Evolutionary conservation across 306 rosid genomes (phyloP).

Genomic region (Erythrophleum fordii): DNA sequence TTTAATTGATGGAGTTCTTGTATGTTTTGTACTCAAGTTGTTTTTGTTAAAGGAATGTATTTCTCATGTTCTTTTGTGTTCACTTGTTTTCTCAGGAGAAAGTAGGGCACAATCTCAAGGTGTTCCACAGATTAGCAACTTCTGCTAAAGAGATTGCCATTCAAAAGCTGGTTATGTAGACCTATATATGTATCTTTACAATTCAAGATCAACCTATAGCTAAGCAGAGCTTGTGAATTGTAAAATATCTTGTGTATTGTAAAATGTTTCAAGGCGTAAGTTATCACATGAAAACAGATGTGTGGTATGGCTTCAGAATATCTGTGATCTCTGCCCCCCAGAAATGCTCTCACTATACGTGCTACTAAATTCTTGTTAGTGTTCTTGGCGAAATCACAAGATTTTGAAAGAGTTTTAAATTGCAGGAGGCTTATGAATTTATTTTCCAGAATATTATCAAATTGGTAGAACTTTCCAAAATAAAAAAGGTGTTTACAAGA

Average conservation of each 20-base stretch:
- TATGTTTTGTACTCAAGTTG: neutral
- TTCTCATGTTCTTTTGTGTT: neutral
- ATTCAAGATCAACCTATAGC: no score
- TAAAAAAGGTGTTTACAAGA: no score
- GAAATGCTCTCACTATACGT: neutral
- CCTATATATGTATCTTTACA: neutral
- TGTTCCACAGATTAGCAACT: constrained; percentile 76
- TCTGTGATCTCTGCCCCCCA: neutral
- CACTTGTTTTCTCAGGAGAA: constrained; percentile 63
- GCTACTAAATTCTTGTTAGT: neutral
- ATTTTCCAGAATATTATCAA: no score
- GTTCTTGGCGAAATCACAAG: neutral
- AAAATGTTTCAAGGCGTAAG: neutral
- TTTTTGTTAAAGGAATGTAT: constrained; percentile 3
- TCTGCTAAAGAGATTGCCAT: constrained; percentile 80
- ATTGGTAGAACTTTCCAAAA: no score
- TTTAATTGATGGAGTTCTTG: constrained; percentile 2
- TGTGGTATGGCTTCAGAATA: neutral
- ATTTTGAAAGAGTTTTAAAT: neutral
- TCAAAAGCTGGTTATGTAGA: constrained; percentile 58
- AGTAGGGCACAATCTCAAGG: constrained; percentile 83
- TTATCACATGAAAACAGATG: neutral
- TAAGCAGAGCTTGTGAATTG: neutral
- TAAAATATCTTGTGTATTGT: neutral
- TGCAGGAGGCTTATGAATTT: neutral